phyloP scores from a whole-genome alignment of 306 rosid species.

The Quercus aquifolioides region DNA sequence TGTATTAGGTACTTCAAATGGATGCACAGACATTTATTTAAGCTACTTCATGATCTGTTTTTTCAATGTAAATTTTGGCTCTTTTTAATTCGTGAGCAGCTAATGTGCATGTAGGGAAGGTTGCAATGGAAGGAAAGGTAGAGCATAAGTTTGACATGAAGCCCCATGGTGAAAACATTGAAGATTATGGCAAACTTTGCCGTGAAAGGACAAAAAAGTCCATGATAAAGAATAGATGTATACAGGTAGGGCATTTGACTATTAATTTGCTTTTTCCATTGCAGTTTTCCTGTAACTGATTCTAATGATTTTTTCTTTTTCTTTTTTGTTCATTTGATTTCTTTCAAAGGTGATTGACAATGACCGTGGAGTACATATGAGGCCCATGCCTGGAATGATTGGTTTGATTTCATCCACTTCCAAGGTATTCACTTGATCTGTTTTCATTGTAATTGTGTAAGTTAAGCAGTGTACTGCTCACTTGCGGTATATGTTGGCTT shows the following conservation, averaged over 20 bases:
- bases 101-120: conserved; percentile 49
- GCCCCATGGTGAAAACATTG: conserved; percentile 87
- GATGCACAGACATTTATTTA: neutral
- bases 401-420: conserved; percentile 78
- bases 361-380: conserved; percentile 89
- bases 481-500: neutral
- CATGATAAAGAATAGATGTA: conserved; percentile 77
- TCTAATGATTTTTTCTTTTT: conserved; percentile 15
- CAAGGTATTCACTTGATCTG: conserved; percentile 54
- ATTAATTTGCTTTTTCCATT: neutral
- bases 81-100: conserved; percentile 8
- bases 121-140: conserved; percentile 89
- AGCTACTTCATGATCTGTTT: neutral
- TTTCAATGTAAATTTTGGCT: neutral
- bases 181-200: conserved; percentile 84
- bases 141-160: conserved; percentile 98
- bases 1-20: neutral
- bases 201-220: conserved; percentile 94
- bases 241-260: conserved; percentile 59
- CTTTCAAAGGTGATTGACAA: conserved; percentile 75
- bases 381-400: conserved; percentile 98
- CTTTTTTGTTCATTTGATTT: conserved; percentile 21
- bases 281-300: conserved; percentile 7
- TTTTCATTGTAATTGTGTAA: neutral
- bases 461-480: conserved; percentile 2